These are phyloP conservation scores for Coniochaeta hoffmannii DNA, from an alignment of 2,329 filamentous ascomycete genomes.

Conservation along the genomic window DNA sequence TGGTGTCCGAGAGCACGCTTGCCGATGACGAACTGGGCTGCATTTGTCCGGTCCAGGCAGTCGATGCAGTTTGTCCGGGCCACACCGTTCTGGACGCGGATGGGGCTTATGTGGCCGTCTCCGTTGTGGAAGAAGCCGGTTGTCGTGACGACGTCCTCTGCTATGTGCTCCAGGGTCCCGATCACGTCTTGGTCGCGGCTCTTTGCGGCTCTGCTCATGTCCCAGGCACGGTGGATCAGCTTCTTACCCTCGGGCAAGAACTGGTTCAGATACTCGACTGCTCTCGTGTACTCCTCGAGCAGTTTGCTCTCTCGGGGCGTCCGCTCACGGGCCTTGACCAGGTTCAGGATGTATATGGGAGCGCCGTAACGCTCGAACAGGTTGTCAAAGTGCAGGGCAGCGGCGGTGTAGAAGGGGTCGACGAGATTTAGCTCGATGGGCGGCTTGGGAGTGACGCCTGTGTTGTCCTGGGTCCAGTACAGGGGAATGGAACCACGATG, in stretches of 20 bases:
- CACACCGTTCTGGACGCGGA: slow-evolving; percentile 80
- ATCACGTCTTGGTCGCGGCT: slow-evolving; percentile 91
- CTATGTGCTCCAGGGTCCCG: slow-evolving; percentile 80
- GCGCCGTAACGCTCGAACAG: slow-evolving; percentile 89
- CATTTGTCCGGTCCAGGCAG: slow-evolving; percentile 93
- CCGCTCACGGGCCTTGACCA: slow-evolving; percentile 83
- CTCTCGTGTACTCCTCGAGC: slow-evolving; percentile 76
- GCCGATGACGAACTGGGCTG: slow-evolving; percentile 94
- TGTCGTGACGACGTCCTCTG: slow-evolving; percentile 73
- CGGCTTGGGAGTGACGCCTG: slow-evolving; percentile 90
- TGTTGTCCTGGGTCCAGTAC: slow-evolving; percentile 96
- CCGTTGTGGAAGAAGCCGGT: slow-evolving; percentile 97
- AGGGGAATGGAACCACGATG: slow-evolving; percentile 94
- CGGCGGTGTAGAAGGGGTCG: slow-evolving; percentile 91
- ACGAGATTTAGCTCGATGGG: slow-evolving; percentile 93
- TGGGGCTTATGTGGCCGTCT: slow-evolving; percentile 55
- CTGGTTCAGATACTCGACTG: slow-evolving; percentile 88
- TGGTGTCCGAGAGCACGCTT: slow-evolving; percentile 91
- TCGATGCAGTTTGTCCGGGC: slow-evolving; percentile 97
- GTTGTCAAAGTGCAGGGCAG: slow-evolving; percentile 90
- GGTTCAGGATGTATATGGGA: slow-evolving; percentile 83
- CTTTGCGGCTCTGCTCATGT: slow-evolving; percentile 96
- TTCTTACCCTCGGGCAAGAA: slow-evolving; percentile 77
- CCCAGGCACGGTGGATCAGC: slow-evolving; percentile 92
- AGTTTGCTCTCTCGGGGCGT: slow-evolving; percentile 89